Evolutionary conservation across 306 rosid genomes (phyloP), one percentile per base, ranked within the genome.

Genomic region (Cucumis cinereus): DNA sequence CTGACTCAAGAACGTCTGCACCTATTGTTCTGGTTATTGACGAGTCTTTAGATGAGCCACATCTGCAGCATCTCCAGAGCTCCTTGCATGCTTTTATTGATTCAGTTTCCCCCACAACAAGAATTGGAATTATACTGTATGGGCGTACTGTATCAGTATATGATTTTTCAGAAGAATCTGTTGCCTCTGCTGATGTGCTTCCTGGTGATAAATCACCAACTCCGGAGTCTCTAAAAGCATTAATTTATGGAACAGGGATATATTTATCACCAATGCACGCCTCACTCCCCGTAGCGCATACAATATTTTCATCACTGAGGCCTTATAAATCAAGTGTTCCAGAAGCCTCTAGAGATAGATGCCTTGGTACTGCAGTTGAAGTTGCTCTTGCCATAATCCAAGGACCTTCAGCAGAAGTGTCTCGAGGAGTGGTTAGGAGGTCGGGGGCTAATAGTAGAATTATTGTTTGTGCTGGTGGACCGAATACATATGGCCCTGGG

Each of bases 121-220:
- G 96, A 85, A 83, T 94, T 77, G 99, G 99, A 78, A 88, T 94
- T 76, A 68, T 94, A 79, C 83, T 90, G 33, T 94, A 86, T 80
- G 96, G 99, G 16, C 95, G 99, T 26, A 90, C 97, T 0, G 96
- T 94, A 58, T 94, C 98, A 24, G 93, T 92, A 56, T 92, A 90
- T 73, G 99, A 94, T 83, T 87, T 92, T 81, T 90, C 96, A 26
- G 98, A 90, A 85, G 98, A 88, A 67, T 85, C 91, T 13, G 70
- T 92, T 79, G 96, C 99, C 81, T 94, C 97, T 77, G 97, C 98
- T 59, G 99, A 94, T 77, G 96, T 94, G 84, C 97, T 94, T 87
- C 96, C 93, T 22, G 98, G 98, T 79, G 92, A 89, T 71, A 92
- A 89, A 81, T 86, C 98, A 58, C 96, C 96, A 13, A 73, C 86